Percentiles rank a stretch among this genome's conserved stretches.
Conservation (phyloP, 208 protist genomes). For the Endotrypanum monterogeii region DNA sequence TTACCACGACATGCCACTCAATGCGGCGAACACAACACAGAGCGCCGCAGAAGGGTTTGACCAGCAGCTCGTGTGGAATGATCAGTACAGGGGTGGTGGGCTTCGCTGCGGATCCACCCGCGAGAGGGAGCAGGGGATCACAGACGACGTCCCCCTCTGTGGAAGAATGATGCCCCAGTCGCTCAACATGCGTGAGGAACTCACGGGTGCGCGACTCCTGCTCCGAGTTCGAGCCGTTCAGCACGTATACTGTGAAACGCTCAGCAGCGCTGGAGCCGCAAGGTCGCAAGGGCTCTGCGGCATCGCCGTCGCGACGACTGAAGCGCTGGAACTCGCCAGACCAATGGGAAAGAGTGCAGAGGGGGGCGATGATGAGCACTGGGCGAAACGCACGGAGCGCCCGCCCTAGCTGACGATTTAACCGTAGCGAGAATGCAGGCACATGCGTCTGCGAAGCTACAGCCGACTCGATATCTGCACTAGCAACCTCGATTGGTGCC, state of each 20-base stretch:
- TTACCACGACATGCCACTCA: slow-evolving; percentile 77
- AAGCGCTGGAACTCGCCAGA: slow-evolving; percentile 48
- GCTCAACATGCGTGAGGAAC: slow-evolving; percentile 32
- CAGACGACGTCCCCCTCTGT: background rate
- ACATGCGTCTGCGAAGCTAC: slow-evolving; percentile 1
- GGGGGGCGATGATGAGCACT: slow-evolving; percentile 52
- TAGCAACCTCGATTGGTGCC: slow-evolving; percentile 1
- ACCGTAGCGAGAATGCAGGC: slow-evolving; percentile 3
- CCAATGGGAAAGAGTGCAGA: slow-evolving; percentile 63
- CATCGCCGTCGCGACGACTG: slow-evolving; percentile 8
- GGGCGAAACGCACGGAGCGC: slow-evolving; percentile 26
- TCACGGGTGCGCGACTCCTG: slow-evolving; percentile 24
- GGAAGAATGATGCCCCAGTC: background rate
- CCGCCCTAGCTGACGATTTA: slow-evolving; percentile 19
- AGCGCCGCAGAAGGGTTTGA: slow-evolving; percentile 22
- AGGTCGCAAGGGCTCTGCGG: slow-evolving; percentile 21
- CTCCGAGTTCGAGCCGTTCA: slow-evolving; percentile 50
- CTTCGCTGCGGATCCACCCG: no score
- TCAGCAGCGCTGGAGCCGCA: background rate
- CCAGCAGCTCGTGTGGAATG: slow-evolving; percentile 53
- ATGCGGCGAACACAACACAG: slow-evolving; percentile 48
- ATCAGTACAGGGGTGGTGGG: slow-evolving; percentile 39
- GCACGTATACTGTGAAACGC: slow-evolving; percentile 38
- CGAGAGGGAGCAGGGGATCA: no score
- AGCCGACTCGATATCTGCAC: background rate